These are phyloP conservation scores for Cryptosporidium muris DNA, from an alignment of 169 alveolate genomes.

Conservation along the genomic window DNA sequence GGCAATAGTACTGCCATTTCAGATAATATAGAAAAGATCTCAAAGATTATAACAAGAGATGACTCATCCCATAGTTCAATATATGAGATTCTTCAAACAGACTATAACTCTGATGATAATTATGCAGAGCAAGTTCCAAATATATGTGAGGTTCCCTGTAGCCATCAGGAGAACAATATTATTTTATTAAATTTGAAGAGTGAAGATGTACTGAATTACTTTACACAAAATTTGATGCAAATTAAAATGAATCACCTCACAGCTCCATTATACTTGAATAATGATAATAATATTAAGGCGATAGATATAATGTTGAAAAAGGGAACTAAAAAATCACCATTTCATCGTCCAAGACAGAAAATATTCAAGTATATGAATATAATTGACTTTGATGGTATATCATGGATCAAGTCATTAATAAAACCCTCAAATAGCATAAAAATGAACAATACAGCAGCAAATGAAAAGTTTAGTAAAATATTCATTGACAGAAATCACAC, in stretches of 20 bases:
- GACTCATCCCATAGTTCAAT: too few relatives aligned
- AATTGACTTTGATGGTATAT: slow-evolving; percentile 26
- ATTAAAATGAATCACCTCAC: too few relatives aligned
- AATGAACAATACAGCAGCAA: background rate
- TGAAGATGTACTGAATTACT: too few relatives aligned
- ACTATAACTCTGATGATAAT: background rate
- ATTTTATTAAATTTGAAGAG: background rate
- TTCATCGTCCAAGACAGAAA: background rate
- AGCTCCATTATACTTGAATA: too few relatives aligned
- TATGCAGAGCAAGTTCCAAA: background rate
- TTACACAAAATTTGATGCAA: too few relatives aligned
- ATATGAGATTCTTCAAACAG: too few relatives aligned
- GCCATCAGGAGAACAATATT: background rate
- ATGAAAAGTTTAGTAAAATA: background rate
- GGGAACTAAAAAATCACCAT: background rate
- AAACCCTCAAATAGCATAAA: background rate
- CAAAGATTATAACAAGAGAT: too few relatives aligned
- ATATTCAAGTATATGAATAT: background rate
- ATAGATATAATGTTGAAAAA: background rate
- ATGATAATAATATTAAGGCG: too few relatives aligned
- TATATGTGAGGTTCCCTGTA: background rate
- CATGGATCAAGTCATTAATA: slow-evolving; percentile 12
- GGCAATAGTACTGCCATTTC: too few relatives aligned
- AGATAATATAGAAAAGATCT: too few relatives aligned
- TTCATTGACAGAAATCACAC: slow-evolving; percentile 32